Evolutionary conservation across 192 early-diverging fungal genomes (phyloP).

Genomic region (Backusella psychrophila): DNA sequence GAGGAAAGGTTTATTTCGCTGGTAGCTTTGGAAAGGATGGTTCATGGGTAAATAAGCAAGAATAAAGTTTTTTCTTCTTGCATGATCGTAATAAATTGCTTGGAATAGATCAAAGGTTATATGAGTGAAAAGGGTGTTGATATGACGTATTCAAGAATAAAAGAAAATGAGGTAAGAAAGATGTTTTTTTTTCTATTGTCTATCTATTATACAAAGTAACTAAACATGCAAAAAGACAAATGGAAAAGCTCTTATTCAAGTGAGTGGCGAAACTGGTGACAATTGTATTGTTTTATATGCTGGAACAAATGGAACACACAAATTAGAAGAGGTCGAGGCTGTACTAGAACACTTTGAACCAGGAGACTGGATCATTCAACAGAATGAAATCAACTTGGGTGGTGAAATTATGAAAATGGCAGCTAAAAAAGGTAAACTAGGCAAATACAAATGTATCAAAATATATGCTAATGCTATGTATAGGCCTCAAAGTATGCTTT

Average conservation of each 20-base stretch:
- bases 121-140: slow-evolving; percentile 67
- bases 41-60: slow-evolving; percentile 44
- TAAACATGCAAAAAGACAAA: slow-evolving; percentile 52
- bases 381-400: slow-evolving; percentile 82
- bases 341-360: slow-evolving; percentile 50
- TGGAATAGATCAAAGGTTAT: slow-evolving; percentile 48
- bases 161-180: slow-evolving; percentile 43
- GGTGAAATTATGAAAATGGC: slow-evolving; percentile 61
- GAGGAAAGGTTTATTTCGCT: slow-evolving; percentile 66
- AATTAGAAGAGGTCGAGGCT: slow-evolving; percentile 42
- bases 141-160: slow-evolving; percentile 52
- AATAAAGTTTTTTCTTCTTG: not conserved
- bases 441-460: not conserved
- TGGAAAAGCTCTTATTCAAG: slow-evolving; percentile 89
- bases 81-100: not conserved
- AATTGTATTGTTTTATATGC: slow-evolving; percentile 86
- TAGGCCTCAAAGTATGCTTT: slow-evolving; percentile 70
- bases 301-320: slow-evolving; percentile 70
- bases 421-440: slow-evolving; percentile 39
- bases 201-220: not conserved
- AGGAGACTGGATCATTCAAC: slow-evolving; percentile 80
- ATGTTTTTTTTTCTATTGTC: not conserved
- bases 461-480: not conserved
- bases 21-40: slow-evolving; percentile 87
- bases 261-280: slow-evolving; percentile 64